Evolutionary conservation across 2,329 filamentous ascomycete species (phyloP), one percentile per base, ranked within the genome.

Genomic region (Colletotrichum plurivorum): DNA sequence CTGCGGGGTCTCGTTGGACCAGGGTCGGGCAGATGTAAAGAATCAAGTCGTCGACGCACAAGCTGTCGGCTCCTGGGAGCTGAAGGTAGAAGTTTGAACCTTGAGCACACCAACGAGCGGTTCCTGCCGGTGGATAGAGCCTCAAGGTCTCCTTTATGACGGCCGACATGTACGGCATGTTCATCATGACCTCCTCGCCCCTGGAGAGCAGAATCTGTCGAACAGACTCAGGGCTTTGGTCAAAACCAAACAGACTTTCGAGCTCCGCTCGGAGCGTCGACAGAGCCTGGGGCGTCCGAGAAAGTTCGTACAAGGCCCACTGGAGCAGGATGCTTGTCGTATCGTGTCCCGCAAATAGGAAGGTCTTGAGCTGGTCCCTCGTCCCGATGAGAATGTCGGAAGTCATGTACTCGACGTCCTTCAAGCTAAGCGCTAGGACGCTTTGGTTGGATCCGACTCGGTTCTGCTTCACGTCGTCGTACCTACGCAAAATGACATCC

Each of bases 341-440:
- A 69, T 83, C 81, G 52, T 83, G 81, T 3, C 82, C 81, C 2
- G 80, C 81, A 46, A 84, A 80, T 13, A 82, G 72, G 69, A 84
- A 83, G 0, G 78, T 77, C 58, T 79, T 79, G 39, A 83, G 71
- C 68, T 82, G 79, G 60, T 81, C 78, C 43, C 75, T 76, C 3
- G 78, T 79, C 46, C 75, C 71, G 16, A 74, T 45, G 13, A 82
- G 43, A 12, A 79, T 58, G 6, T 75, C 69, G 0, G 72, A 67
- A n/a, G 75, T 76, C 27, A 81, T 70, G 0, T 68, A 43, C 2
- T 76, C 71, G 2, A 61, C 71, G 20, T 75, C 77, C 27, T 77
- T 74, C 3, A 82, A 73, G 25, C 76, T 78, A 3, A 83, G 73
- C 1, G 75, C 73, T 20, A 82, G 72, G 6, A 83, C 73, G 58